Evolutionary conservation across 768 basidiomycete species (phyloP).

Genomic region (Pisolithus marmoratus): DNA sequence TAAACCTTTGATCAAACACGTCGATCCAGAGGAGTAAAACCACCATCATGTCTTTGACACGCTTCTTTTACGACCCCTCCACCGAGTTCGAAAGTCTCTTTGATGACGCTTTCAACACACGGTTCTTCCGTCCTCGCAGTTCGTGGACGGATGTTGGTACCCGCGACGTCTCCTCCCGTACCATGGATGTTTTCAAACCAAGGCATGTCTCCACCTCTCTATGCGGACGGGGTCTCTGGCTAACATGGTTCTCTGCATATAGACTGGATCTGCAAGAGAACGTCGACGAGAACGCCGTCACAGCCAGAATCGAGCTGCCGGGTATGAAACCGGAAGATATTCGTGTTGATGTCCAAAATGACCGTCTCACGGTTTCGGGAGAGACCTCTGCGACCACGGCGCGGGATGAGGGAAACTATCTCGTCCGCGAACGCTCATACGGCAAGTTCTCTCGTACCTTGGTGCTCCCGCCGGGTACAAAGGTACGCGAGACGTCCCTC

Average conservation of each 20-base stretch:
- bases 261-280: conserved; percentile 57
- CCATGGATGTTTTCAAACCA: conserved; percentile 19
- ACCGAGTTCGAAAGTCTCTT: conserved; percentile 40
- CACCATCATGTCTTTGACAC: conserved; percentile 20
- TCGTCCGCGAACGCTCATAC: conserved; percentile 39
- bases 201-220: conserved; percentile 15
- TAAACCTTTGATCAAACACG: not conserved
- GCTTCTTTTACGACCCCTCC: conserved; percentile 33
- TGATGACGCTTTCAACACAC: conserved; percentile 31
- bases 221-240: not conserved
- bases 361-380: conserved; percentile 46
- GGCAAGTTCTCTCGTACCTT: conserved; percentile 47
- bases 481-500: conserved; percentile 26
- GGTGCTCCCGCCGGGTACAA: conserved; percentile 42
- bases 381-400: conserved; percentile 33
- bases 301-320: conserved; percentile 54
- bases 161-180: conserved; percentile 2
- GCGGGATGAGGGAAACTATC: conserved; percentile 30
- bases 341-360: conserved; percentile 45
- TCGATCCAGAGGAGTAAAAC: not conserved
- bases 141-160: conserved; percentile 6
- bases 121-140: conserved; percentile 13
- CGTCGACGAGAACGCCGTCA: conserved; percentile 39
- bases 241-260: conserved; percentile 13
- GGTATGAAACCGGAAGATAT: conserved; percentile 48